These are phyloP conservation scores for Diplodia scrobiculata DNA, from an alignment of 2,329 filamentous ascomycete genomes.

Conservation along the genomic window DNA sequence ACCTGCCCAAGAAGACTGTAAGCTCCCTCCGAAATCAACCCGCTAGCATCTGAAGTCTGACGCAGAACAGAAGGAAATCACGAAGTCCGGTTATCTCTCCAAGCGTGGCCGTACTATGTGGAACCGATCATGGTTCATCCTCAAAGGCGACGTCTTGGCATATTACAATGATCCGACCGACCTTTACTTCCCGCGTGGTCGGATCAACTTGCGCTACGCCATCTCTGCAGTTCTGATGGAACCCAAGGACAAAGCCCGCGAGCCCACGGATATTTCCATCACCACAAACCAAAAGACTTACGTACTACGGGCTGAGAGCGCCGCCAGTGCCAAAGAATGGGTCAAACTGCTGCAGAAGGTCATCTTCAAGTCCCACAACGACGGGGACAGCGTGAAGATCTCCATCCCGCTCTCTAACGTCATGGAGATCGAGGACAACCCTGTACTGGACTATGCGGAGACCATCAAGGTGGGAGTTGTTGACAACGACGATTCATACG, in stretches of 20 bases:
- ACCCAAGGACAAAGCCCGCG: slow-evolving; percentile 67
- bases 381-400: slow-evolving; percentile 96
- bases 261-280: slow-evolving; percentile 75
- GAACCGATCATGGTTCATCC: slow-evolving; percentile 86
- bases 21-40: slow-evolving; percentile 39
- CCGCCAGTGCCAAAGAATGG: slow-evolving; percentile 90
- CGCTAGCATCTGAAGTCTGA: slow-evolving; percentile 31
- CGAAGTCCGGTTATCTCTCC: slow-evolving; percentile 83
- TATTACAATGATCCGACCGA: slow-evolving; percentile 85
- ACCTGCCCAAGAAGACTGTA: slow-evolving; percentile 89
- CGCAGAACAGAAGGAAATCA: slow-evolving; percentile 50
- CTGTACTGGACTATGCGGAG: slow-evolving; percentile 87
- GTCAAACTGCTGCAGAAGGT: slow-evolving; percentile 90
- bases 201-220: slow-evolving; percentile 88
- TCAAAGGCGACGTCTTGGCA: slow-evolving; percentile 88
- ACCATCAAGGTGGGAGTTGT: slow-evolving; percentile 92
- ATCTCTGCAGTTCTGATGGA: slow-evolving; percentile 81
- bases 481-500: slow-evolving; percentile 90
- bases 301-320: slow-evolving; percentile 85
- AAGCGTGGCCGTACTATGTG: slow-evolving; percentile 91
- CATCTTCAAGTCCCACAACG: slow-evolving; percentile 93
- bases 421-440: slow-evolving; percentile 87
- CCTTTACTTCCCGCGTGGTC: slow-evolving; percentile 86
- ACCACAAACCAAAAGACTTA: slow-evolving; percentile 81
- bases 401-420: slow-evolving; percentile 85